A percentile compares a stretch with the other conserved stretches of the same genome.
phyloP scores from a whole-genome alignment of 345 rosid genomes.

The Odontarrhena argentea region DNA sequence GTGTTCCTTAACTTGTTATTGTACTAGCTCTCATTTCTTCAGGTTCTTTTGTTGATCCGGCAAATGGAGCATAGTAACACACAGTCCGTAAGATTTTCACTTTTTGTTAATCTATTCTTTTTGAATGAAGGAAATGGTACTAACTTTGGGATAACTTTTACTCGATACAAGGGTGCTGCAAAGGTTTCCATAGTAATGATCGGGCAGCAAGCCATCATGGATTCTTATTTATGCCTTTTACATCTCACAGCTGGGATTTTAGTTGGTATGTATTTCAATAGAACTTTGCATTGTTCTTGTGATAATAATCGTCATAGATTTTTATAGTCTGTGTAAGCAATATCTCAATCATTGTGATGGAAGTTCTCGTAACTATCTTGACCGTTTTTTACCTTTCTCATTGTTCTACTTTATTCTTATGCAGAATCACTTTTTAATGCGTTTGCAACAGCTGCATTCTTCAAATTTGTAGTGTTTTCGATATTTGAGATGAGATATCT shows the following conservation, averaged over 20 bases:
- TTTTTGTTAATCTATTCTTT: constrained; percentile 8
- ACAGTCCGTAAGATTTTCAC: constrained; percentile 69
- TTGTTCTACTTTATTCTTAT: constrained; percentile 31
- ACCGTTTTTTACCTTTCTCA: constrained; percentile 14
- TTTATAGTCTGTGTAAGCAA: background rate
- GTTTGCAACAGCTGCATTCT: constrained; percentile 97
- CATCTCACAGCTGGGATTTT: constrained; percentile 97
- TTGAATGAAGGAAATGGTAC: background rate
- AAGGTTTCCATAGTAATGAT: constrained; percentile 93
- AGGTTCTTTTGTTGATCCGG: constrained; percentile 88
- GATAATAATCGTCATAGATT: background rate
- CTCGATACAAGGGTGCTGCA: constrained; percentile 77
- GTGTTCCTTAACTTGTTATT: constrained; percentile 60
- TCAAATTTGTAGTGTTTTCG: constrained; percentile 97
- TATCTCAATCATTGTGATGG: constrained; percentile 14
- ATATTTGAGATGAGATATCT: constrained; percentile 99
- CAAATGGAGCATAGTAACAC: constrained; percentile 99
- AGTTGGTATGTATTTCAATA: constrained; percentile 61
- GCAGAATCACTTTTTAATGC: constrained; percentile 97
- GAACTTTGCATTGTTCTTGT: background rate
- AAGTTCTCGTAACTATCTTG: background rate
- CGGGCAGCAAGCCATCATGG: constrained; percentile 98
- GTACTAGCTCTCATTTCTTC: constrained; percentile 83
- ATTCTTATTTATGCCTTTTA: constrained; percentile 94
- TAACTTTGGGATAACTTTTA: constrained; percentile 21